A percentile compares a stretch with the other conserved stretches of the same genome.
Evolutionary conservation across 768 basidiomycete species (phyloP).

Genomic region (Termitomyces sp.): DNA sequence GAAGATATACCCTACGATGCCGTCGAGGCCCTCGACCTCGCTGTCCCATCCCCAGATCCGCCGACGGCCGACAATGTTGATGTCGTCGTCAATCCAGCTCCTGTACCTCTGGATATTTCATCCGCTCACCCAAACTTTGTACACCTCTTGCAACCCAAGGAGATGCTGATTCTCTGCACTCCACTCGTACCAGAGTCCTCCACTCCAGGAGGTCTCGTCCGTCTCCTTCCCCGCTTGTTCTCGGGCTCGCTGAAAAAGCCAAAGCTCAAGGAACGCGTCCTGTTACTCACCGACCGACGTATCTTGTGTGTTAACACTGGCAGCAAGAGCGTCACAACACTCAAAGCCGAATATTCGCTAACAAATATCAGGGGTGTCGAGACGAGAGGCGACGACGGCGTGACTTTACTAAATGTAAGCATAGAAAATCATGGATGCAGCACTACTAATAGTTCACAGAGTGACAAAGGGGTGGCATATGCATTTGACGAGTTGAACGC

Average conservation of each 20-base stretch:
- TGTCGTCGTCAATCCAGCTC: neutral
- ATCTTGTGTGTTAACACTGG: conserved; percentile 8
- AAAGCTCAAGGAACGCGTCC: conserved; percentile 8
- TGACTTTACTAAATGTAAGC: conserved; percentile 10
- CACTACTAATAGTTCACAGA: neutral
- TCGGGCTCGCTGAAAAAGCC: conserved; percentile 12
- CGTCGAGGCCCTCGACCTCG: neutral
- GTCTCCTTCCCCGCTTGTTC: conserved; percentile 9
- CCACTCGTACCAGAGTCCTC: conserved; percentile 6
- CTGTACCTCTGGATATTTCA: neutral
- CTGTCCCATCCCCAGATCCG: neutral
- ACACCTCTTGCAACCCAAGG: conserved; percentile 5
- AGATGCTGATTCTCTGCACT: conserved; percentile 5
- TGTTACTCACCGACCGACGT: conserved; percentile 10
- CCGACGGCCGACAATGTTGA: neutral
- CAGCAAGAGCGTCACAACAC: neutral
- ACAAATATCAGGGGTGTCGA: conserved; percentile 1
- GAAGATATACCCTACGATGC: conserved; percentile 9
- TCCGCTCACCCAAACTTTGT: neutral
- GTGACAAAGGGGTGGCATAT: conserved; percentile 6
- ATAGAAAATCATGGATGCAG: neutral
- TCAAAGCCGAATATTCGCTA: conserved; percentile 7
- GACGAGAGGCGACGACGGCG: conserved; percentile 1
- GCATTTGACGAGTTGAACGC: conserved; percentile 3
- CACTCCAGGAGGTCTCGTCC: conserved; percentile 1